A percentile compares a stretch with the other conserved stretches of the same genome.
Conservation (phyloP, 2,329 filamentous ascomycete species). For the Hypoxylon sp. region DNA sequence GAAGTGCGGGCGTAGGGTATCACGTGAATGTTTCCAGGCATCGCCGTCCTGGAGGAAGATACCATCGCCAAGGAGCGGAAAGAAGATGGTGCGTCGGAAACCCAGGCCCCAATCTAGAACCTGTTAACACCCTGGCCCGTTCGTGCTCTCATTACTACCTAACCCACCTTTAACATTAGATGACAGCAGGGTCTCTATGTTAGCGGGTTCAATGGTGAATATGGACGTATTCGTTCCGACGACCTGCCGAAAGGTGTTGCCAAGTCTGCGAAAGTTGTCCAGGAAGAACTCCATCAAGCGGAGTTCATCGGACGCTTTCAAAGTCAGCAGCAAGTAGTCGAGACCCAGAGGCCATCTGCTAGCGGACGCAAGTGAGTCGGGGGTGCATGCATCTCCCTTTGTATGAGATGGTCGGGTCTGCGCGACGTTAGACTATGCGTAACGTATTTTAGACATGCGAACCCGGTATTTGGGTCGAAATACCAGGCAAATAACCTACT, state of each 20-base stretch:
- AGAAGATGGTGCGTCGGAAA: constrained; percentile 48
- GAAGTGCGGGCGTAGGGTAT: constrained; percentile 55
- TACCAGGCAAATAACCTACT: constrained; percentile 1
- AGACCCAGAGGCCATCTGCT: constrained; percentile 37
- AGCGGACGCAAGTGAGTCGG: constrained; percentile 27
- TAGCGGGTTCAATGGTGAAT: constrained; percentile 47
- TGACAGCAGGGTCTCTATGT: constrained; percentile 44
- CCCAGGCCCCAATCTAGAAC: constrained; percentile 47
- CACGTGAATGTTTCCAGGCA: constrained; percentile 55
- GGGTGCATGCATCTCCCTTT: constrained; percentile 9
- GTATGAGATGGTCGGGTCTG: neutral
- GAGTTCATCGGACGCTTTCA: constrained; percentile 33
- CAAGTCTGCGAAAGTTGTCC: constrained; percentile 37
- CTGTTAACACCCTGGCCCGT: neutral
- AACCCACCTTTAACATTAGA: constrained; percentile 46
- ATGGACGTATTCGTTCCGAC: constrained; percentile 34
- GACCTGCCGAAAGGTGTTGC: constrained; percentile 36
- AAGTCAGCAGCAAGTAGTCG: constrained; percentile 28
- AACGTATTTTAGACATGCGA: neutral
- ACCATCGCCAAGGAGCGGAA: constrained; percentile 55
- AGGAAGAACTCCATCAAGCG: constrained; percentile 38
- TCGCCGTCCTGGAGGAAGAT: constrained; percentile 57
- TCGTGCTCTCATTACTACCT: neutral
- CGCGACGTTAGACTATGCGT: constrained; percentile 7
- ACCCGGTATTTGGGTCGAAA: constrained; percentile 9